These are phyloP conservation scores for Pisolithus microcarpus DNA, from an alignment of 768 basidiomycete species.

Conservation along the genomic window DNA sequence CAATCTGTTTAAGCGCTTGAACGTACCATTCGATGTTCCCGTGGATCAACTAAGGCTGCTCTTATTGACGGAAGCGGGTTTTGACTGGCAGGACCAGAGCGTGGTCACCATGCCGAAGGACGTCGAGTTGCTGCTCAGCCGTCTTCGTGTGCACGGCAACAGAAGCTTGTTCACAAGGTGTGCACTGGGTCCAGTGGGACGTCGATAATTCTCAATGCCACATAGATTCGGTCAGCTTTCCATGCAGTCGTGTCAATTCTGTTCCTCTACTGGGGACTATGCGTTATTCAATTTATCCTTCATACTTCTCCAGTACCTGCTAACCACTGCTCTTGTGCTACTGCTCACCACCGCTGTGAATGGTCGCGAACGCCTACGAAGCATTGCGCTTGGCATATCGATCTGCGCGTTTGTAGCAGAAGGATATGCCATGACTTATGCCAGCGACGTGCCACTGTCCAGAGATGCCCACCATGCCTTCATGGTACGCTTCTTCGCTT, in stretches of 20 bases:
- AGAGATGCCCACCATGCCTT: slow-evolving; percentile 30
- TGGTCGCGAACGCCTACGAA: slow-evolving; percentile 39
- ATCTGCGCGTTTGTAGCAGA: slow-evolving; percentile 46
- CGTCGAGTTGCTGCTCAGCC: slow-evolving; percentile 46
- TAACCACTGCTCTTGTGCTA: slow-evolving; percentile 43
- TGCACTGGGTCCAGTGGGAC: slow-evolving; percentile 5
- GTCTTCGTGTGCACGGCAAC: slow-evolving; percentile 50
- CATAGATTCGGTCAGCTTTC: slow-evolving; percentile 62
- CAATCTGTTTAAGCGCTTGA: slow-evolving; percentile 55
- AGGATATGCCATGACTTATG: slow-evolving; percentile 44
- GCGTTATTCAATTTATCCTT: slow-evolving; percentile 50
- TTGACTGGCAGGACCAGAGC: slow-evolving; percentile 11
- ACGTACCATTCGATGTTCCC: slow-evolving; percentile 47
- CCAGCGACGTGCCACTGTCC: slow-evolving; percentile 40
- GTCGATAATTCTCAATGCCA: slow-evolving; percentile 1
- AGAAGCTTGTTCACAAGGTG: slow-evolving; percentile 56
- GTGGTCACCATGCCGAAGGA: slow-evolving; percentile 33
- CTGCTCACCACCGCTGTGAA: slow-evolving; percentile 36
- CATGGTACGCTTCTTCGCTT: slow-evolving; percentile 29
- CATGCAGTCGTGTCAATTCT: slow-evolving; percentile 59
- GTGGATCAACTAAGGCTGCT: slow-evolving; percentile 44
- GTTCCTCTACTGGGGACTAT: slow-evolving; percentile 54
- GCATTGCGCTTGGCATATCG: slow-evolving; percentile 40
- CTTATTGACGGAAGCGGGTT: slow-evolving; percentile 37
- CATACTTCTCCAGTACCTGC: slow-evolving; percentile 52